These are phyloP conservation scores for Geranium incanum DNA, from an alignment of 441 rosid species.

Conservation along the genomic window DNA sequence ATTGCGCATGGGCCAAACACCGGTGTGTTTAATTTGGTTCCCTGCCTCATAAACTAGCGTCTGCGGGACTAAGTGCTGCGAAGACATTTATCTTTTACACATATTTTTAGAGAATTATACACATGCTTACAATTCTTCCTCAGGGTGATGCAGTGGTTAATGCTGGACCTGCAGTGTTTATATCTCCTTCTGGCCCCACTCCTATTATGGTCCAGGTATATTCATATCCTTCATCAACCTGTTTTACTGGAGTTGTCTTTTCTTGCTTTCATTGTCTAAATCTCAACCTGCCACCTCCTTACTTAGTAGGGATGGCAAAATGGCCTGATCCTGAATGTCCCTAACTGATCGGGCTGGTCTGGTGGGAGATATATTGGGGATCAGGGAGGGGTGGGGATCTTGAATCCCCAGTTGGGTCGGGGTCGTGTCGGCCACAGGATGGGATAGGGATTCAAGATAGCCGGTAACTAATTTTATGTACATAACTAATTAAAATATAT, in stretches of 20 bases:
- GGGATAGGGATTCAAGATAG: too few species aligned
- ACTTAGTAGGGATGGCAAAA: too few species aligned
- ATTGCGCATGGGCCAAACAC: conserved; percentile 35
- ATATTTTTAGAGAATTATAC: not conserved
- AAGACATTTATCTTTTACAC: not conserved
- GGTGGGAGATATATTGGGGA: too few species aligned
- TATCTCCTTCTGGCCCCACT: conserved; percentile 28
- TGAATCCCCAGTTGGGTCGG: too few species aligned
- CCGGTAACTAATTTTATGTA: too few species aligned
- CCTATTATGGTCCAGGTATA: conserved; percentile 21
- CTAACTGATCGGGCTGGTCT: too few species aligned
- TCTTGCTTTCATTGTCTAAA: conserved; percentile 6
- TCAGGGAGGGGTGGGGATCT: too few species aligned
- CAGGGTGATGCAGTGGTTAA: conserved; percentile 37
- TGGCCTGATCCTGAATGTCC: too few species aligned
- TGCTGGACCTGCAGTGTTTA: conserved; percentile 32
- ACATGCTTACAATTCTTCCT: conserved; percentile 1
- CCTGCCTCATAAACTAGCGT: not conserved
- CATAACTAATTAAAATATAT: too few species aligned
- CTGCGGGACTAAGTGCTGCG: not conserved
- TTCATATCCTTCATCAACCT: not conserved
- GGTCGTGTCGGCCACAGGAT: too few species aligned
- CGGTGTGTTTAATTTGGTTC: conserved; percentile 23
- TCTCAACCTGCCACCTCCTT: not conserved
- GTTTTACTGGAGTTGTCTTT: not conserved